These are phyloP conservation scores for Cryptosporidium viatorum DNA, from an alignment of 169 alveolate genomes.

Conservation along the genomic window DNA sequence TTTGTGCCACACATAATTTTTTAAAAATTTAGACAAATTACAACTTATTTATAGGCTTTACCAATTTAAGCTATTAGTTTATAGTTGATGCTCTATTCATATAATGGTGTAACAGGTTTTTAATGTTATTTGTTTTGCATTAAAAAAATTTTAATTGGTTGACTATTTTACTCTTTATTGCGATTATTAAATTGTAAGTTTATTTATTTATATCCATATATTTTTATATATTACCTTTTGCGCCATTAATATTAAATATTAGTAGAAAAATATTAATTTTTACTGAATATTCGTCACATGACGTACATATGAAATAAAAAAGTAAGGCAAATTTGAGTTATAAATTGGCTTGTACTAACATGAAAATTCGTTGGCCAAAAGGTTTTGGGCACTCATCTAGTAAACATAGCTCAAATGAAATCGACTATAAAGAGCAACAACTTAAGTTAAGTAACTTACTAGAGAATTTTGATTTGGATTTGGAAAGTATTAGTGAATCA, in stretches of 20 bases:
- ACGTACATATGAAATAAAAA: background rate
- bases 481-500: constrained; percentile 15
- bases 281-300: background rate
- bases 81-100: background rate
- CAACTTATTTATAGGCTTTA: background rate
- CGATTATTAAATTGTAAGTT: no score
- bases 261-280: background rate
- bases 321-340: background rate
- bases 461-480: constrained; percentile 18
- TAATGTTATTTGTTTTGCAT: no score
- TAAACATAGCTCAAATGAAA: background rate
- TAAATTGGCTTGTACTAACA: background rate
- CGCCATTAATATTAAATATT: background rate
- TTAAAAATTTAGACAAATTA: no score
- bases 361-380: constrained; percentile 69
- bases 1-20: background rate
- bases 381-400: constrained; percentile 12
- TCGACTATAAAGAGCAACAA: constrained; percentile 33
- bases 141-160: no score
- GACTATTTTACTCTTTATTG: background rate
- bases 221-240: background rate
- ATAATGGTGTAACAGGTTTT: background rate
- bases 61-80: no score
- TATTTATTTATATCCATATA: no score
- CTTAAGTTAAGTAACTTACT: constrained; percentile 25